Base-by-base conservation (phyloP, 2,329 filamentous ascomycete genomes). In the Cadophora sp. region DNA sequence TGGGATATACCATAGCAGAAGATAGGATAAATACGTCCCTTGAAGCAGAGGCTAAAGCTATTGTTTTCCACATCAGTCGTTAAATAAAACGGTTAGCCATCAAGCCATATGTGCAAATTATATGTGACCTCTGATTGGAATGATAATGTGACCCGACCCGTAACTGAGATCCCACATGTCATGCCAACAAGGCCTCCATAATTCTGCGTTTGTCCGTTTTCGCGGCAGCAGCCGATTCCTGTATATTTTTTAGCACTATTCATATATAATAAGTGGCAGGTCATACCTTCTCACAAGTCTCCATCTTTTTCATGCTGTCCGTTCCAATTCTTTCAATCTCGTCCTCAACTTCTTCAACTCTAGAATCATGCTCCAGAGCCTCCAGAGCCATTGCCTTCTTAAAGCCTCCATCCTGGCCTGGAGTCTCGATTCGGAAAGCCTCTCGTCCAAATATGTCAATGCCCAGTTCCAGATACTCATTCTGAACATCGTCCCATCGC, bases 271-370 rank as follows among this genome's bases (percentile, higher is more conserved):
- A 24, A 24, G 22, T n/a, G 24, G 6, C n/a, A 53, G 27, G 16
- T 22, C 43, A 20, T 68, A 75, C 75, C 71, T 73, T 74, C 62
- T 76, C 75, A 30, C 73, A 71, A 66, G 58, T 60, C 47, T 74
- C 73, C 67, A 73, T 70, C 61, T 71, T 73, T 58, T 73, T 58
- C 56, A 73, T 30, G 47, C 59, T 47, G 13, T 70, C 61, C 18
- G 14, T n/a, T 9, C 67, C 59, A 36, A 74, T 47, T 3, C 66
- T 66, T 43, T 69, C 62, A 56, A 77, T 61, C 61, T 75, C 71
- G 20, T 68, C 66, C n/a, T 68, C 59, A 24, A 76, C 24, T 53
- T 71, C 70, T 30, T 69, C 63, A 36, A 72, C 22, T 47, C 53
- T 64, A 16, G 67, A 43, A 16, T 62, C 59, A 27, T 72, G 64